Percentiles rank a stretch among this genome's conserved stretches.
These are phyloP conservation scores for Avena insularis DNA, from an alignment of 176 grass and related monocot species.

Conservation along the genomic window DNA sequence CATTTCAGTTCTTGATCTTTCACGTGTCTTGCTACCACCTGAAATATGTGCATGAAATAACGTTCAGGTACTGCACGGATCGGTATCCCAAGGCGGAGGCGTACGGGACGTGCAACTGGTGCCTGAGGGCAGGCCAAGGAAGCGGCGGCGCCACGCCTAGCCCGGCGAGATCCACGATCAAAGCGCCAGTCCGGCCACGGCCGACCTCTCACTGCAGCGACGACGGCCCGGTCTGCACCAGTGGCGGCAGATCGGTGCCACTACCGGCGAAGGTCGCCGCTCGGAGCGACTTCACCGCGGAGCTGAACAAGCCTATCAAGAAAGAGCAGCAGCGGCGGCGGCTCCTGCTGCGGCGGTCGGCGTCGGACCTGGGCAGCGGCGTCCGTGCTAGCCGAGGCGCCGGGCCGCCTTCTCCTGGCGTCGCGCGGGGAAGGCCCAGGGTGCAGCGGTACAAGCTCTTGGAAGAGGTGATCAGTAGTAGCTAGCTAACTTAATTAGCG, in stretches of 20 bases:
- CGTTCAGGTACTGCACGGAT: slow-evolving; percentile 86
- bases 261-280: slow-evolving; percentile 51
- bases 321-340: slow-evolving; percentile 57
- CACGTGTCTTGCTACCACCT: background rate
- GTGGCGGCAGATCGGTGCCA: slow-evolving; percentile 7
- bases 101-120: slow-evolving; percentile 91
- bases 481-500: background rate
- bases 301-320: slow-evolving; percentile 85
- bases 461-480: slow-evolving; percentile 77
- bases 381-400: slow-evolving; percentile 48
- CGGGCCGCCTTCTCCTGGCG: slow-evolving; percentile 49
- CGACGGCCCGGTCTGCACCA: background rate
- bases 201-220: slow-evolving; percentile 20
- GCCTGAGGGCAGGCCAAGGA: slow-evolving; percentile 60
- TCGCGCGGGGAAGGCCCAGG: slow-evolving; percentile 62
- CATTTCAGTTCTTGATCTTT: background rate
- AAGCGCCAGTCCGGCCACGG: background rate
- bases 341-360: slow-evolving; percentile 64
- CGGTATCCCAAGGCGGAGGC: slow-evolving; percentile 81
- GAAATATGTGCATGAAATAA: slow-evolving; percentile 54
- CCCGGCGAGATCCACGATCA: slow-evolving; percentile 45
- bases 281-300: slow-evolving; percentile 56
- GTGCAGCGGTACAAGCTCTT: slow-evolving; percentile 89
- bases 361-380: slow-evolving; percentile 63
- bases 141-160: slow-evolving; percentile 17